These are phyloP conservation scores for Globisporangium cylindrosporum DNA, from an alignment of 352 stramenopile genomes.

Conservation along the genomic window DNA sequence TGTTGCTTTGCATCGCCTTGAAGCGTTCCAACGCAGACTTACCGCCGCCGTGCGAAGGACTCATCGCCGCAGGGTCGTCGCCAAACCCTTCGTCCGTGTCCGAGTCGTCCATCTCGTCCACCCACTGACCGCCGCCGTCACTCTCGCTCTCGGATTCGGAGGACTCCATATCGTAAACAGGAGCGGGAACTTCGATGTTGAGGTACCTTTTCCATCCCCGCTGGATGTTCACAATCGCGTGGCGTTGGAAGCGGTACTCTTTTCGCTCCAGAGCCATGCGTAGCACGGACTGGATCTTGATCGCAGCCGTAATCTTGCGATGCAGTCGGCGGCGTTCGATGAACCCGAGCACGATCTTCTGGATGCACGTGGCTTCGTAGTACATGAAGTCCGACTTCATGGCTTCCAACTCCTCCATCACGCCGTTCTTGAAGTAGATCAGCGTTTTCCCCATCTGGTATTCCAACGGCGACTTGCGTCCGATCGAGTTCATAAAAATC, in stretches of 20 bases:
- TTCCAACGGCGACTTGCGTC: slow-evolving; percentile 78
- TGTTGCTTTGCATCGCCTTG: slow-evolving; percentile 55
- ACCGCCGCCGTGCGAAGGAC: slow-evolving; percentile 20
- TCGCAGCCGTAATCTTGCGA: slow-evolving; percentile 60
- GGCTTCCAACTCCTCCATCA: slow-evolving; percentile 93
- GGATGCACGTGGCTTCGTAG: slow-evolving; percentile 83
- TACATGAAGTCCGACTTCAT: slow-evolving; percentile 93
- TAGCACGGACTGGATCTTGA: slow-evolving; percentile 79
- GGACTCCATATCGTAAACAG: slow-evolving; percentile 28
- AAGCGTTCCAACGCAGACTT: slow-evolving; percentile 63
- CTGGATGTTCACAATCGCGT: slow-evolving; percentile 71
- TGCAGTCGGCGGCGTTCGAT: slow-evolving; percentile 67
- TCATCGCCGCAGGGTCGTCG: slow-evolving; percentile 26
- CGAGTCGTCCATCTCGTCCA: slow-evolving; percentile 42
- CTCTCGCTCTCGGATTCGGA: slow-evolving; percentile 43
- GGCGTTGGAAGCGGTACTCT: slow-evolving; percentile 71
- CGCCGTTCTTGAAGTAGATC: slow-evolving; percentile 95
- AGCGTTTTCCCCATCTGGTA: slow-evolving; percentile 93
- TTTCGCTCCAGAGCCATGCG: slow-evolving; percentile 76
- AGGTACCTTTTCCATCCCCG: slow-evolving; percentile 59
- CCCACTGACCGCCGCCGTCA: slow-evolving; percentile 40
- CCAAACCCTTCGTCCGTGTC: slow-evolving; percentile 54
- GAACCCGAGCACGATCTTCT: slow-evolving; percentile 81
- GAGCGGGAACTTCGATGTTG: slow-evolving; percentile 26
- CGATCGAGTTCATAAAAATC: slow-evolving; percentile 81